Conservation (phyloP, 2,329 filamentous ascomycete species). For the Epichloe scottii region DNA sequence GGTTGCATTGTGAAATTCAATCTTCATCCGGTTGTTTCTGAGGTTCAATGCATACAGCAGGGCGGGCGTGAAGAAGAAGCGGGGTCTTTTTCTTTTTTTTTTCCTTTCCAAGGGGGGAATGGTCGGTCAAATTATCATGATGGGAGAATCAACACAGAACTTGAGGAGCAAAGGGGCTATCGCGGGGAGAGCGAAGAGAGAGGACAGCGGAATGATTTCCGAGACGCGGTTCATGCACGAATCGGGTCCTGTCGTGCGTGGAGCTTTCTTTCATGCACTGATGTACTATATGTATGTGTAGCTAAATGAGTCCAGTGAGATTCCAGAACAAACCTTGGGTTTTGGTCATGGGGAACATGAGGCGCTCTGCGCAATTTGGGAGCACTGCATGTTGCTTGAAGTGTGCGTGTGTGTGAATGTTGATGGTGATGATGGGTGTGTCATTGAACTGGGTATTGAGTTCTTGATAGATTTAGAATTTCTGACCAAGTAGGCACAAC, state of each 20-base stretch:
- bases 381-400: no score
- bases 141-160: neutral
- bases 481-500: no score
- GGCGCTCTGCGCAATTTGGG: no score
- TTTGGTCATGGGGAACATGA: neutral
- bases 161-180: neutral
- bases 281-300: constrained; percentile 5
- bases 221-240: neutral
- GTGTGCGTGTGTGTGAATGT: no score
- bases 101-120: neutral
- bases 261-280: neutral
- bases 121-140: neutral
- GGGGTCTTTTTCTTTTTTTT: neutral
- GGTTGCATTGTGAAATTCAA: neutral
- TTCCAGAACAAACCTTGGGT: neutral
- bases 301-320: neutral
- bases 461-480: no score
- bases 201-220: neutral
- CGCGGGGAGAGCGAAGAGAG: no score
- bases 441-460: no score
- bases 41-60: neutral
- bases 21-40: neutral
- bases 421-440: no score
- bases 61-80: neutral
- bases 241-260: neutral